phyloP scores from a whole-genome alignment of 495 filamentous ascomycete species.

The Polyplosphaeria fusca region DNA sequence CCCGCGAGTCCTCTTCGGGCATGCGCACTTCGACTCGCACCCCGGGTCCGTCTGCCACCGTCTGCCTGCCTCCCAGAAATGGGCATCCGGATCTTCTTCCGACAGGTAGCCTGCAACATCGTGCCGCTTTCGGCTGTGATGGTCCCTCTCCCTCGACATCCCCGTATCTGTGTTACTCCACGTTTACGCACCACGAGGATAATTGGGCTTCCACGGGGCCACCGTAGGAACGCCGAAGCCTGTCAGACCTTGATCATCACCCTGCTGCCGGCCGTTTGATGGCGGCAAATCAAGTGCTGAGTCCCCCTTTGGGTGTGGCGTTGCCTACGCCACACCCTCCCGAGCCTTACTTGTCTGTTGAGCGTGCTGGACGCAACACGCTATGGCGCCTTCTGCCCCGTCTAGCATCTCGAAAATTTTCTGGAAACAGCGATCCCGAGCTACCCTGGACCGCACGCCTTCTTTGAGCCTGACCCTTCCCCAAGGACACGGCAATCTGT shows the following conservation, averaged over 20 bases:
- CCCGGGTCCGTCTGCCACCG: background rate
- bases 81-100: slow-evolving; percentile 28
- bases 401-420: slow-evolving; percentile 7
- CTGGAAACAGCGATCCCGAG: background rate
- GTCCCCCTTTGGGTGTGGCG: slow-evolving; percentile 27
- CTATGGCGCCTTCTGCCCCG: background rate
- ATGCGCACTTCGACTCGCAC: background rate
- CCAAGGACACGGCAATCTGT: background rate
- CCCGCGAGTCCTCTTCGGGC: background rate
- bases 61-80: slow-evolving; percentile 10
- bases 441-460: too few species aligned
- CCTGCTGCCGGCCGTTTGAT: slow-evolving; percentile 16
- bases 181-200: slow-evolving; percentile 25
- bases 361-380: background rate
- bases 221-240: slow-evolving; percentile 4
- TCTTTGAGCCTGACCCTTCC: too few species aligned
- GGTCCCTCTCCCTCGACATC: background rate
- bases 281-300: slow-evolving; percentile 18
- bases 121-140: slow-evolving; percentile 4
- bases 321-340: slow-evolving; percentile 22
- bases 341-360: slow-evolving; percentile 1
- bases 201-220: slow-evolving; percentile 24
- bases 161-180: slow-evolving; percentile 8
- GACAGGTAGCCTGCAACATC: slow-evolving; percentile 8
- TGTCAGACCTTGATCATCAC: slow-evolving; percentile 16